Conservation (phyloP, 352 stramenopile species). For the Phytophthora macrochlamydospora region DNA sequence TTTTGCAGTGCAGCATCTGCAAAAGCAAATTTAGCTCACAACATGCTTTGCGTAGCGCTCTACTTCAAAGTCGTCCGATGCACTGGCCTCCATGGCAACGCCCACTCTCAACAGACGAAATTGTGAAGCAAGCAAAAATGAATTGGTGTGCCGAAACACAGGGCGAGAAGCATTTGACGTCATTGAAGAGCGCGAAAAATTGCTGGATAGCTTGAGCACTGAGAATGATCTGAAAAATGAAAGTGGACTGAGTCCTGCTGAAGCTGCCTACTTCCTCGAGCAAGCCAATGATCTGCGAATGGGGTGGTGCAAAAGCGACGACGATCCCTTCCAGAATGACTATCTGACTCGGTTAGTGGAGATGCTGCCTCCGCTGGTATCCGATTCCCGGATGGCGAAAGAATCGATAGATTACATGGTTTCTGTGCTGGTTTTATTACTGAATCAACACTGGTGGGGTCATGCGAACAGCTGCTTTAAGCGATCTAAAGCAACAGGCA, state of each 20-base stretch:
- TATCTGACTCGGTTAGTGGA: slow-evolving; percentile 4
- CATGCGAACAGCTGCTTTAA: slow-evolving; percentile 11
- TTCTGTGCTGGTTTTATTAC: neutral
- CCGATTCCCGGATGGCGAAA: slow-evolving; percentile 20
- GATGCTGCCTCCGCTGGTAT: slow-evolving; percentile 5
- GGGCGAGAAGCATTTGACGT: neutral
- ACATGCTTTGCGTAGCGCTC: slow-evolving; percentile 4
- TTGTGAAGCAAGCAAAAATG: neutral
- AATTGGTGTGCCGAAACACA: neutral
- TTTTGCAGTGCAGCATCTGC: slow-evolving; percentile 3
- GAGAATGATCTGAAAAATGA: neutral
- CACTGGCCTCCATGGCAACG: slow-evolving; percentile 10
- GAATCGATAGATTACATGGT: slow-evolving; percentile 7
- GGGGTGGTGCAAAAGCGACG: slow-evolving; percentile 10
- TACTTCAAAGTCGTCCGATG: slow-evolving; percentile 1
- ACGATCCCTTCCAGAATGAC: slow-evolving; percentile 30
- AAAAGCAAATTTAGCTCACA: slow-evolving; percentile 8
- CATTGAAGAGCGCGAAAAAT: slow-evolving; percentile 1
- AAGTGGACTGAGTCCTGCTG: neutral
- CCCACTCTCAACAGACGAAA: neutral
- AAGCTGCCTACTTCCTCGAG: neutral
- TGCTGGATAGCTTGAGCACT: neutral
- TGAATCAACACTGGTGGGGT: slow-evolving; percentile 14
- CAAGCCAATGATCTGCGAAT: neutral
- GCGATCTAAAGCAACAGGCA: neutral